Evolutionary conservation across 768 basidiomycete genomes (phyloP), one percentile per base, ranked within the genome.

Genomic region (Galerina marginata): DNA sequence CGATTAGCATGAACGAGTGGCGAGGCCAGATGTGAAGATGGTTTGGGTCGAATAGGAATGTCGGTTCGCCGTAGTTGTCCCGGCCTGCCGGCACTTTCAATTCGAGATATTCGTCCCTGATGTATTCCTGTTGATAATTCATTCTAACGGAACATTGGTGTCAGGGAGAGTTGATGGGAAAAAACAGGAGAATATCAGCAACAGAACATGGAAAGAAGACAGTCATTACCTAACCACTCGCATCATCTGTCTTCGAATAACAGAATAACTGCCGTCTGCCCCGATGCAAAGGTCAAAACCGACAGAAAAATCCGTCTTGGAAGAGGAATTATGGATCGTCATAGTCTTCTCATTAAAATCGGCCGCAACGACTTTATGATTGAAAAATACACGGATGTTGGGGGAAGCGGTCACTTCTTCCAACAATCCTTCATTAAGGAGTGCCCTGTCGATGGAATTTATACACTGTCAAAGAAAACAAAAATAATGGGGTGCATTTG

Each of bases 1-100:
- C 96, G 70, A 99, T 98, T 69, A 99, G 86, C 96, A 99, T 99
- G 83, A 99, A 99, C 48, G 95, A 93, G 75, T 95, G 93, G 72
- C 96, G 91, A 65, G 96, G 97, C 96, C 96, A 99, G 69, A 99
- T 98, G 79, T 99, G 96, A 67, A 99, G 88, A 76, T 99, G 92
- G 75, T 92, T 91, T 69, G 93, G 92, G 82, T 96, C 94, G 75
- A 99, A 89, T 59, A 88, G 80, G 80, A 91, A 99, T 26, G 79
- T 80, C 63, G 88, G 78, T 61, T 83, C 81, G 72, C 85, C 92
- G 73, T 80, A 77, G 68, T 71, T 70, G 74, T 83, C 83, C 71
- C 77, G 74, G 59, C 88, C 88, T 73, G 96, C 85, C 70, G 95
- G 94, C 86, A 99, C 94, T 80, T 90, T 93, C 60, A 99, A 84